phyloP scores from a whole-genome alignment of 2,329 filamentous ascomycete genomes.

The Verticillium klebahnii region DNA sequence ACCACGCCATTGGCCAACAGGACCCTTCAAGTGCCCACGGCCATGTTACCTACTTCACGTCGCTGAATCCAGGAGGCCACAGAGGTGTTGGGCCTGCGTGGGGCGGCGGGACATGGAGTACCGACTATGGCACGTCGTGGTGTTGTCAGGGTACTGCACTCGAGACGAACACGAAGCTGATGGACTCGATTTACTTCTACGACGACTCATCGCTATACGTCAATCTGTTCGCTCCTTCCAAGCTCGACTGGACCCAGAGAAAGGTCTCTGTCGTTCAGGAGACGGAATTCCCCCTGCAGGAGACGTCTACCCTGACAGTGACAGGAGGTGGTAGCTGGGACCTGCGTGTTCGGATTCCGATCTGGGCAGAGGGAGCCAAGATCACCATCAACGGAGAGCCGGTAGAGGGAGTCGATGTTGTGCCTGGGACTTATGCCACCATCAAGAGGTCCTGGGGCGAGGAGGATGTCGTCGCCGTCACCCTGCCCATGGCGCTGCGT shows the following conservation, averaged over 20 bases:
- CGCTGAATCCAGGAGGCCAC: constrained; percentile 40
- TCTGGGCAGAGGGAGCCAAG: constrained; percentile 34
- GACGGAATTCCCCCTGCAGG: constrained; percentile 35
- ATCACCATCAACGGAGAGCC: constrained; percentile 36
- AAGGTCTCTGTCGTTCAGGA: constrained; percentile 35
- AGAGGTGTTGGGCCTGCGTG: constrained; percentile 47
- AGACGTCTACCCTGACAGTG: constrained; percentile 34
- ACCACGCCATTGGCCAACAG: constrained; percentile 46
- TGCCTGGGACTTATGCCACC: constrained; percentile 34
- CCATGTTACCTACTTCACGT: constrained; percentile 48
- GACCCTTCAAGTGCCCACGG: constrained; percentile 38
- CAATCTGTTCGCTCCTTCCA: constrained; percentile 44
- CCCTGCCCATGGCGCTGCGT: constrained; percentile 39
- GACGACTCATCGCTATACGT: constrained; percentile 37
- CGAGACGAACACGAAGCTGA: constrained; percentile 50
- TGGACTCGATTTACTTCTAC: constrained; percentile 47
- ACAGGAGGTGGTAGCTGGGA: constrained; percentile 26
- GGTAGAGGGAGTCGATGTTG: constrained; percentile 14
- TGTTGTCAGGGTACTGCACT: constrained; percentile 48
- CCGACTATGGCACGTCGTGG: constrained; percentile 49
- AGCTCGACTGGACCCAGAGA: constrained; percentile 36
- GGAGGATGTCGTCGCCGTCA: constrained; percentile 36
- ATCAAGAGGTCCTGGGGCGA: constrained; percentile 35
- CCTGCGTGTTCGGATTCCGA: constrained; percentile 40
- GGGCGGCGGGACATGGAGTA: constrained; percentile 51